Evolutionary conservation across 805 yeast species (phyloP).

Genomic region (Lipomyces mesembrius): DNA sequence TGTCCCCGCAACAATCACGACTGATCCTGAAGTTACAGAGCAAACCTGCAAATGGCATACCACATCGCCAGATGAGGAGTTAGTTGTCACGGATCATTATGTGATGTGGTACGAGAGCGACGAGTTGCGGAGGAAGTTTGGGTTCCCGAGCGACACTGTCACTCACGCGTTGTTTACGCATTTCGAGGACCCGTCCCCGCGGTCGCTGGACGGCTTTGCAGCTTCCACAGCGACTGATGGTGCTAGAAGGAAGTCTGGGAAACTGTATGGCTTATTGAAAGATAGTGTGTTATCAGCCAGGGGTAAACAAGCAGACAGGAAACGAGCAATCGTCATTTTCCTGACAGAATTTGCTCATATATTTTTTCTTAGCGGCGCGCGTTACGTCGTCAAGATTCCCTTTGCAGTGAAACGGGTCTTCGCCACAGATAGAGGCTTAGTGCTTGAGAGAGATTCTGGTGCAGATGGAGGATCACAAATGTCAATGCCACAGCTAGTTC

Average conservation of each 20-base stretch:
- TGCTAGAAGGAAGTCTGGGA: slow-evolving; percentile 5
- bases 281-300: neutral
- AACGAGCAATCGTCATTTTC: slow-evolving; percentile 61
- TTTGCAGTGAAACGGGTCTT: slow-evolving; percentile 65
- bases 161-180: slow-evolving; percentile 64
- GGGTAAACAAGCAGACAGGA: neutral
- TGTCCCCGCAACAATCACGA: neutral
- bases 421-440: slow-evolving; percentile 68
- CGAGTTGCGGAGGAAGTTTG: slow-evolving; percentile 54
- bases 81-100: slow-evolving; percentile 48
- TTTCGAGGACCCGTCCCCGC: slow-evolving; percentile 47
- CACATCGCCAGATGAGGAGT: slow-evolving; percentile 42
- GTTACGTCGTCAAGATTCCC: slow-evolving; percentile 68
- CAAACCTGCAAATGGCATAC: neutral
- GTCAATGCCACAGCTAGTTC: slow-evolving; percentile 17
- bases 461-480: slow-evolving; percentile 17
- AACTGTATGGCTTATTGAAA: slow-evolving; percentile 8
- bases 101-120: slow-evolving; percentile 59
- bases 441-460: slow-evolving; percentile 58
- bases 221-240: slow-evolving; percentile 14
- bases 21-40: neutral
- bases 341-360: slow-evolving; percentile 64
- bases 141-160: slow-evolving; percentile 55
- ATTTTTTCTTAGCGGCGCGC: slow-evolving; percentile 63
- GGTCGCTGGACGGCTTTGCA: slow-evolving; percentile 1